Conservation (phyloP, 2,329 filamentous ascomycete genomes). For the Cytospora mali region DNA sequence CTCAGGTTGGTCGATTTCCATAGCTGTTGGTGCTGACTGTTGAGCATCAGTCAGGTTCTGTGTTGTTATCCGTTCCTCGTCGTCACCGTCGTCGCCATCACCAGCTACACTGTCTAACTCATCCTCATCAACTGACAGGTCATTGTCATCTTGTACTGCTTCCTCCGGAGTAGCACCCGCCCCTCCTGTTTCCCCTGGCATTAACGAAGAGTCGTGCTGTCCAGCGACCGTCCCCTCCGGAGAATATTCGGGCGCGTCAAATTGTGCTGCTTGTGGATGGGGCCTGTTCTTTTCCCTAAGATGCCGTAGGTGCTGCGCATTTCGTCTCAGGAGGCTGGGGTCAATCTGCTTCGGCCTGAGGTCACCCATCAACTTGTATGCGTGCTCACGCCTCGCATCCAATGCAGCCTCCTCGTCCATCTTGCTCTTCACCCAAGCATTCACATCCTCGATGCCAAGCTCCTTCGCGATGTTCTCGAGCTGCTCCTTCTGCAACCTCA, state of each 20-base stretch:
- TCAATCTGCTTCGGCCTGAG: conserved; percentile 5
- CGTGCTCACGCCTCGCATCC: conserved; percentile 17
- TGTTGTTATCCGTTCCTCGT: background rate
- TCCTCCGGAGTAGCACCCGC: background rate
- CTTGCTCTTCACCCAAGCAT: conserved; percentile 19
- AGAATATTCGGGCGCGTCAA: background rate
- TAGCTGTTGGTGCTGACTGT: background rate
- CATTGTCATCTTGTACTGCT: background rate
- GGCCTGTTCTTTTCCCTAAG: background rate
- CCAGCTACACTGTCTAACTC: background rate
- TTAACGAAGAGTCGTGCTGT: background rate
- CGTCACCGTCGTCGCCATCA: background rate
- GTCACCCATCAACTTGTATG: conserved; percentile 19
- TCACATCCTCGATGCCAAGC: conserved; percentile 17
- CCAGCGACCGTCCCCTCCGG: background rate
- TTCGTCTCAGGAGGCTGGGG: background rate
- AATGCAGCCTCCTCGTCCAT: conserved; percentile 18
- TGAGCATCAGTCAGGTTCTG: background rate
- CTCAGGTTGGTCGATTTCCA: background rate
- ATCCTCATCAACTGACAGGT: conserved; percentile 9
- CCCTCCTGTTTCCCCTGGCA: background rate
- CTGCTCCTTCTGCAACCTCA: conserved; percentile 11
- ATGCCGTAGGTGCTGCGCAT: background rate
- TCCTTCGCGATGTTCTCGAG: conserved; percentile 24
- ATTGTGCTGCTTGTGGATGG: background rate